Base-by-base conservation (phyloP, 1,284 basidiomycete genomes). In the Lignosus rhinocerotis region DNA sequence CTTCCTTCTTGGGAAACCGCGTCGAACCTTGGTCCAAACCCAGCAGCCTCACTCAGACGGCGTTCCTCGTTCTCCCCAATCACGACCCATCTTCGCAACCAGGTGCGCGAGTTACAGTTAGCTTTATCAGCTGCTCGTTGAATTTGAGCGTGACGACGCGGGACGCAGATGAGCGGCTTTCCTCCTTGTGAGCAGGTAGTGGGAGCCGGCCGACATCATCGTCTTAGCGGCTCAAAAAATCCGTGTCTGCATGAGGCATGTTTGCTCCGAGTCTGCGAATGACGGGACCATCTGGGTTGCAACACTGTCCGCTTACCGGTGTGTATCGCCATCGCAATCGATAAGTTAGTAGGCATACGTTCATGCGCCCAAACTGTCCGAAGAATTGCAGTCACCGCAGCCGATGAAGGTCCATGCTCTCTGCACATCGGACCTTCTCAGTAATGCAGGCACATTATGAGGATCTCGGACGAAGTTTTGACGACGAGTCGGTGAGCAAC, bases 201-300 rank as follows among this genome's bases (percentile, higher is more conserved):
- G 58, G 60, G 58, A 59, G 57, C 42, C 44, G 43, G 55, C 53
- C 59, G 38, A 52, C 57, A 45, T n/a, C 25, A 53, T 46, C 43
- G 49, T 25, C 53, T 17, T 44, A 42, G 55, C 58, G 55, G 48
- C 45, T 55, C 44, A 47, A 49, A 51, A 58, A 60, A 56, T 41
- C 45, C 21, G 25, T 46, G 44, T 47, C 58, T 59, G 46, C 45
- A 58, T 64, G 55, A n/a, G 63, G 63, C 53, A 64, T 59, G 44
- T 60, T 16, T 31, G 60, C 33, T 11, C 62, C 62, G 43, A 42
- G 19, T 2, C n/a, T n/a, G 39, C 41, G 53, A 51, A 36, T 16
- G 5, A 47, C 21, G 46, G 31, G 47, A 12, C 16, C 47, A 38
- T 43, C 39, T 55, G 48, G 58, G 47, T 55, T 42, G 34, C 34